These are phyloP conservation scores for Rhododendron griersonianum DNA, from an alignment of 148 eudicot species.

Conservation along the genomic window DNA sequence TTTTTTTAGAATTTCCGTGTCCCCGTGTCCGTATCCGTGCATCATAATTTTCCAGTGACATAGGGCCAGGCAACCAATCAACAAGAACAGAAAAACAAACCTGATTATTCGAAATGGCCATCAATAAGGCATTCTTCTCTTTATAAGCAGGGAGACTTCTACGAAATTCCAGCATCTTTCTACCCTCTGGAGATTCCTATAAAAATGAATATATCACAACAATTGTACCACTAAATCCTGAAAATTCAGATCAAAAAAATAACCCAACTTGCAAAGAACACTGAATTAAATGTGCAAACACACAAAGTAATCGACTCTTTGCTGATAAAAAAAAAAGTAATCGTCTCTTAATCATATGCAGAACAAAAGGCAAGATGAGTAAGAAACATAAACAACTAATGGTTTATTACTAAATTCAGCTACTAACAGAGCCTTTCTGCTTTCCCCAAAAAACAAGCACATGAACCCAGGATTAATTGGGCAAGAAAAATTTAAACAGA, in stretches of 20 bases:
- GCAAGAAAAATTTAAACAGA: not conserved
- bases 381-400: not conserved
- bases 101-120: conserved; percentile 73
- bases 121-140: conserved; percentile 71
- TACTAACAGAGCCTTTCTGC: too few species aligned
- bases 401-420: not conserved
- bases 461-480: conserved; percentile 1
- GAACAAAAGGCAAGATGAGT: not conserved
- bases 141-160: conserved; percentile 85
- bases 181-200: conserved; percentile 83
- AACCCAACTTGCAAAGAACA: not conserved
- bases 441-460: not conserved
- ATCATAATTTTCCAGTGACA: not conserved
- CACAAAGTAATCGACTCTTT: not conserved
- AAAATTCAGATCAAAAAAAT: not conserved
- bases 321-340: not conserved
- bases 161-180: conserved; percentile 74
- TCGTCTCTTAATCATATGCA: not conserved
- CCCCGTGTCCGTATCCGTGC: too few species aligned
- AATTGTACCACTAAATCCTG: not conserved
- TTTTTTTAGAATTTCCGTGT: too few species aligned
- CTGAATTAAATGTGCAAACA: not conserved
- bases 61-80: not conserved
- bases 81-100: conserved; percentile 23
- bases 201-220: conserved; percentile 12